Percentiles rank a stretch among this genome's conserved stretches.
Conservation (phyloP, 345 rosid species). For the Chamaenerion angustifolium region DNA sequence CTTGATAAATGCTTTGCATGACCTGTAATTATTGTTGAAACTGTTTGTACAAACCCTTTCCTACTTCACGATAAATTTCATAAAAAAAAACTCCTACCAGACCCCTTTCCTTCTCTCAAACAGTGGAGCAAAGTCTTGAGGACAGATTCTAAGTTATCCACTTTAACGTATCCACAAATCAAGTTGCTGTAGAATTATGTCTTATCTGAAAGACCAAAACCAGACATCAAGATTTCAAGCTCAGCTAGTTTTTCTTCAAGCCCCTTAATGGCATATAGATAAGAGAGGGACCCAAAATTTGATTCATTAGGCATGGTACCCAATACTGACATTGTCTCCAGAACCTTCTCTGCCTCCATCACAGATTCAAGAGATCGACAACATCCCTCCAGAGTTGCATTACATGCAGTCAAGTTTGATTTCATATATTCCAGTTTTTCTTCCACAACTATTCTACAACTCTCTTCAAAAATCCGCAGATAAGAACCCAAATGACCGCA, state of each 20-base stretch:
- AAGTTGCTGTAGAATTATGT: slow-evolving; percentile 30
- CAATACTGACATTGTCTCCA: slow-evolving; percentile 60
- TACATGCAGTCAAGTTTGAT: slow-evolving; percentile 58
- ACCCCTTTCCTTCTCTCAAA: slow-evolving; percentile 22
- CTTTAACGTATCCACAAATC: slow-evolving; percentile 61
- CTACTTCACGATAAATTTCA: slow-evolving; percentile 49
- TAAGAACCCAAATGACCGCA: slow-evolving; percentile 34
- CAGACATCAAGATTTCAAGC: slow-evolving; percentile 42
- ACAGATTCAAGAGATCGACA: slow-evolving; percentile 47
- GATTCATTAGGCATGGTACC: slow-evolving; percentile 58
- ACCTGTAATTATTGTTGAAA: no score
- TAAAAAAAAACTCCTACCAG: slow-evolving; percentile 23
- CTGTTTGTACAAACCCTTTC: slow-evolving; percentile 59
- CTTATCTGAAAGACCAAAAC: slow-evolving; percentile 40
- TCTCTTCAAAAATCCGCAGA: slow-evolving; percentile 51
- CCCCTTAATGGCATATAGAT: slow-evolving; percentile 76
- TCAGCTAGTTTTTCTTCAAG: slow-evolving; percentile 45
- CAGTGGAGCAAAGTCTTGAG: slow-evolving; percentile 25
- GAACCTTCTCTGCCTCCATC: slow-evolving; percentile 46
- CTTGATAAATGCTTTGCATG: no score
- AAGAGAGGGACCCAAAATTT: slow-evolving; percentile 69
- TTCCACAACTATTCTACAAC: slow-evolving; percentile 54
- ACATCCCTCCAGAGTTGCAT: slow-evolving; percentile 62
- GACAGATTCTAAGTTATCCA: slow-evolving; percentile 44
- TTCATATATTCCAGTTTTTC: slow-evolving; percentile 65